Evolutionary conservation across 805 yeast genomes (phyloP), one percentile per base, ranked within the genome.

Genomic region (Metschnikowia kunwiensis): DNA sequence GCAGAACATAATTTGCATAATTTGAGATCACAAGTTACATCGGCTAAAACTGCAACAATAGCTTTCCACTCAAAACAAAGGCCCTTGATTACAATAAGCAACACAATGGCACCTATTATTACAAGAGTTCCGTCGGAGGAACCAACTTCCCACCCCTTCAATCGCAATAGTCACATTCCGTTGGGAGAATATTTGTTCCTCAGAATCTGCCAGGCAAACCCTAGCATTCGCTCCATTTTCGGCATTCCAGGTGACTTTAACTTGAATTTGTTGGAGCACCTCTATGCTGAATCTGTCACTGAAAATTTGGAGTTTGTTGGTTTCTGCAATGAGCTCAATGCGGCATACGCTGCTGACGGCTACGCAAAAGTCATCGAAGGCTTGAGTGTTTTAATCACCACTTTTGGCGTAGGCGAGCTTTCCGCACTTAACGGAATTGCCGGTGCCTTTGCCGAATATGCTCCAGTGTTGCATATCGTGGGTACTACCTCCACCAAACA

Each of bases 301-400:
- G 70, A 24, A 54, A 67, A 65, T 7, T 56, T 63, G 6, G 82
- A 48, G 62, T 87, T 94, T 86, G 69, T 85, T 31, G 95, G 95
- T 16, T 77, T 79, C 42, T 86, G 95, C 65, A 88, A 88, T 54
- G 97, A 88, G 63, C 70, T 88, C 46, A 89, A 88, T 54, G 82
- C 93, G 3, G 93, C 94, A 7, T 88, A 89, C 56, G 80, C 93
- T 5, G 89, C 91, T 6, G 96, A 89, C 58, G 97, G 96, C 5
- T 89, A 86, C 53, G 78, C 93, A 13, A 70, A 80, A 19, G 67
- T 71, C 32, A 72, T 76, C n/a, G 73, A 84, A 5, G 65, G 70
- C 4, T 48, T 64, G 41, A 86, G 87, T 35, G 87, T 79, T 14
- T 58, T 71, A 46, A 61, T 71, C 34, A 79, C 89, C 34, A 87